Percentiles rank a stretch among this genome's conserved stretches.
phyloP scores from a whole-genome alignment of 768 basidiomycete species.

The Rhodotorula taiwanensis region DNA sequence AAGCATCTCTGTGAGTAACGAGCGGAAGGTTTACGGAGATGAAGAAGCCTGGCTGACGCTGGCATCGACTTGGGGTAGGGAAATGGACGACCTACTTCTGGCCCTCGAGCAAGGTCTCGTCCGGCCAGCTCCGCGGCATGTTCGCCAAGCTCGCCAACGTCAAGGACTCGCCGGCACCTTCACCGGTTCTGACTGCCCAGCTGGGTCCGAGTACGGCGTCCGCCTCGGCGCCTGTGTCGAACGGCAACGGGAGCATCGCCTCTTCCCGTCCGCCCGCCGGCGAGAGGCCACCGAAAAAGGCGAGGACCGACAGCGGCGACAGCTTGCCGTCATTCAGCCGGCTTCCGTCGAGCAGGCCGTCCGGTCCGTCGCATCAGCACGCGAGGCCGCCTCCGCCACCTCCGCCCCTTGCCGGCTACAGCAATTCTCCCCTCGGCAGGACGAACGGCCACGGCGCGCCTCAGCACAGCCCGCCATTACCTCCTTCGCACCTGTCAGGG shows the following conservation, averaged over 20 bases:
- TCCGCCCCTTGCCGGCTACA: too few relatives aligned
- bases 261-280: not conserved
- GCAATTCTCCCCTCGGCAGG: not conserved
- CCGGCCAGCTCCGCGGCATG: conserved; percentile 17
- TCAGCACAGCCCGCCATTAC: too few relatives aligned
- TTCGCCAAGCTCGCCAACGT: conserved; percentile 7
- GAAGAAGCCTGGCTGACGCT: too few relatives aligned
- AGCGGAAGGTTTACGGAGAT: rapidly evolving
- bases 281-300: conserved; percentile 10
- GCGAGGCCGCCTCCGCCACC: too few relatives aligned
- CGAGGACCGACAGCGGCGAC: not conserved
- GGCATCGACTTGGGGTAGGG: conserved; percentile 7
- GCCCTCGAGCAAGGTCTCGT: conserved; percentile 17
- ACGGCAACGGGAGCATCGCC: not conserved
- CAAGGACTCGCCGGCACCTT: conserved; percentile 15
- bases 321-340: conserved; percentile 18
- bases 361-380: too few relatives aligned
- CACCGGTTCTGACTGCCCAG: too few relatives aligned
- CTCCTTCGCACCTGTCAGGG: too few relatives aligned
- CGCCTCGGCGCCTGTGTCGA: not conserved
- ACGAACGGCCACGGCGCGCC: too few relatives aligned
- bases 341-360: conserved; percentile 2
- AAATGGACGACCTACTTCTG: conserved; percentile 35
- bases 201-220: not conserved
- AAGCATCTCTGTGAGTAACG: conserved; percentile 38